Base-by-base conservation (phyloP, 345 rosid species). In the Heritiera fomes region DNA sequence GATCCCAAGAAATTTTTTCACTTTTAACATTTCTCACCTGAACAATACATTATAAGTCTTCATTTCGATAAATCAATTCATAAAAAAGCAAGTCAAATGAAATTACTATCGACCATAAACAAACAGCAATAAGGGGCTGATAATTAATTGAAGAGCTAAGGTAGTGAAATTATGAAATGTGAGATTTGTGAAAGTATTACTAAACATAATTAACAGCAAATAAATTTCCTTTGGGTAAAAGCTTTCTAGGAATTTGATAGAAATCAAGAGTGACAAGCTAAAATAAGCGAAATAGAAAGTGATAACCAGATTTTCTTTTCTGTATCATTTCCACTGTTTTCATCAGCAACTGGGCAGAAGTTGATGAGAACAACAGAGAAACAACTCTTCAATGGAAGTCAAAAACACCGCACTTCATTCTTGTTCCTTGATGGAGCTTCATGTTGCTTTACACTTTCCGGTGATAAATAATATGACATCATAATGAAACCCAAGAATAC, bases 101-200 rank as follows among this genome's bases (percentile, higher is more conserved):
- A 71, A 72, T 9, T 52, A 52, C 7, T 8, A 52, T 7, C 5
- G 30, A 59, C 43, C 45, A 17, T 72, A 5, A 72, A 7, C 17
- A 71, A 50, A 32, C 61, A 52, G 14, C 12, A 32, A 50, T 32
- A 34, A 52, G 30, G 32, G 34, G 23, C 30, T 20, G 32, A 72
- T 53, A 53, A 72, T 34, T 53, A 53, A 52, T 53, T 53, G 30
- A 38, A 72, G 62, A 72, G 49, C 15, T 12, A 53, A 72, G 47
- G 8, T 53, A 17, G 9, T 7, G 5, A 52, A 30, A 72, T 72
- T 17, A 52, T 17, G n/a, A 11, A 53, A 53, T 7, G 30, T 72
- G 45, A 30, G 4, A 3, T 17, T 50, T 7, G 13, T 9, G 20
- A 67, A 43, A 50, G 40, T 32, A 71, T 0, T 49, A 50, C 49